A percentile compares a stretch with the other conserved stretches of the same genome.
phyloP scores from a whole-genome alignment of 345 rosid species.

The Acer saccharum region DNA sequence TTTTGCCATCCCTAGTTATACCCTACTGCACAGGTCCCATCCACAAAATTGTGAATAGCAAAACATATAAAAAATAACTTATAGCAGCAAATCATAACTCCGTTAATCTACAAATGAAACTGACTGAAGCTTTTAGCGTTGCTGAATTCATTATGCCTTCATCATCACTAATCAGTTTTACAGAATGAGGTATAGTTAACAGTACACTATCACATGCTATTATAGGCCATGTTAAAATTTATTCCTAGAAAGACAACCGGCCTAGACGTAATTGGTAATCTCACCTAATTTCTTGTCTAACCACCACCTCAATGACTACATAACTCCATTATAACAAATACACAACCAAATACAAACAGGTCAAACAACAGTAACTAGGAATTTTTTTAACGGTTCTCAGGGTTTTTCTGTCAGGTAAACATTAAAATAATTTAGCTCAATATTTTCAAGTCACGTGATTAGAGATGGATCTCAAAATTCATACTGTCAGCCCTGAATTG shows the following conservation, averaged over 20 bases:
- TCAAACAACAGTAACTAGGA: not conserved
- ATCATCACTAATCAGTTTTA: not conserved
- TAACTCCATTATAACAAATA: not conserved
- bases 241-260: not conserved
- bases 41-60: not conserved
- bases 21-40: not conserved
- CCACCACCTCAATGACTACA: not conserved
- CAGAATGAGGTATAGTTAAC: not conserved
- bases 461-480: not conserved
- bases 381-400: not conserved
- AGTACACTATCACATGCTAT: not conserved
- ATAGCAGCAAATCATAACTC: not conserved
- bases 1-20: not conserved
- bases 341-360: not conserved
- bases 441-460: too few species aligned
- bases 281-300: not conserved
- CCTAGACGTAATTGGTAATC: not conserved
- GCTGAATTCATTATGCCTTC: constrained; percentile 3
- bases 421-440: not conserved
- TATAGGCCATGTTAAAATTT: not conserved
- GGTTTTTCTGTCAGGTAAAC: not conserved
- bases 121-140: not conserved
- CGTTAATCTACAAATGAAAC: not conserved
- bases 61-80: not conserved
- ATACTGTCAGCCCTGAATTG: not conserved